Evolutionary conservation across 2,329 filamentous ascomycete species (phyloP), one percentile per base, ranked within the genome.

Genomic region (Sordariomycetes sp.): DNA sequence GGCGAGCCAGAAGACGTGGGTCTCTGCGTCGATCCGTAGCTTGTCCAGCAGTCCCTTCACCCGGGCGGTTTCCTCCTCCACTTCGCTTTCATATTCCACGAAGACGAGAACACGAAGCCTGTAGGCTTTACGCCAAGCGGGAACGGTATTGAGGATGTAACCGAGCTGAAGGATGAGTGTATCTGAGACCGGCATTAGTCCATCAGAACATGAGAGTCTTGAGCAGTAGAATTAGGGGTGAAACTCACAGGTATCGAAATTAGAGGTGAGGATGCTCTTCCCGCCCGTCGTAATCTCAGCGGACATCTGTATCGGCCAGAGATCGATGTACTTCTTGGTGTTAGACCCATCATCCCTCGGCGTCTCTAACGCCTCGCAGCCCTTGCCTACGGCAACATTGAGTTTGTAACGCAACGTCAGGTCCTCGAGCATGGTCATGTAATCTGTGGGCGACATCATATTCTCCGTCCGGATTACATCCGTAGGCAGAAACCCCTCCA

Each of bases 291-390:
- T 81, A 37, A 94, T 81, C 65, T 93, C 89, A 1, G 90, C 90
- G 6, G 90, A 93, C 89, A 96, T 96, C 63, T 96, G 91, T 57
- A 96, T 94, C 0, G 90, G 90, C 90, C 90, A 96, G 4, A 96
- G 74, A 66, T 96, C 90, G 61, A 96, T 89, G 65, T 87, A 93
- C 65, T 85, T 89, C 67, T 93, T 93, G 3, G 74, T 76, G 57
- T 86, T 82, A 20, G 69, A 66, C 3, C 78, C 79, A 46, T 83
- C 76, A 1, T 76, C 69, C 22, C 81, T 77, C 0, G 90, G 90
- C 0, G 90, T 81, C 65, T 94, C 88, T 1, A 96, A 74, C 1
- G 82, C 73, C 57, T 90, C 83, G 62, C 95, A 96, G 0, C 89
- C 90, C 66, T 89, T 90, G 0, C 88, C 90, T 46, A 96, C 79